A percentile compares a stretch with the other conserved stretches of the same genome.
Evolutionary conservation across 139 green algal species (phyloP).

Genomic region (Chlamydomonas sphaeroides): DNA sequence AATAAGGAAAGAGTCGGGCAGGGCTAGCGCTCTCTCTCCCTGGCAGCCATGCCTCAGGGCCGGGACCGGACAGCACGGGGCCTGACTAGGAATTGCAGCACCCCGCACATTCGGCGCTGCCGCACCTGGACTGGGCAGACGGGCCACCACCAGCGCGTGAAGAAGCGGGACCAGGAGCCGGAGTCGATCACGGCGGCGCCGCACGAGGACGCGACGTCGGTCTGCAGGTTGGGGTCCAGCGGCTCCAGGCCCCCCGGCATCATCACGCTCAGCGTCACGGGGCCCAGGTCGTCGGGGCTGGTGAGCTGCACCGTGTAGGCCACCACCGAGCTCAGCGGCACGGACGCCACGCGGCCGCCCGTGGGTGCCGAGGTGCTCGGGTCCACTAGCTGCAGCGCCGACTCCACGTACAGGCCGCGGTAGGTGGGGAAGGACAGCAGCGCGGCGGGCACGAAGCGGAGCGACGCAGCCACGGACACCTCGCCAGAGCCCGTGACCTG

Average conservation of each 20-base stretch:
- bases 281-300: conserved; percentile 61
- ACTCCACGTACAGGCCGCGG: conserved; percentile 68
- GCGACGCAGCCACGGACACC: conserved; percentile 53
- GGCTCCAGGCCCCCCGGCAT: conserved; percentile 74
- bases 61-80: too few species aligned
- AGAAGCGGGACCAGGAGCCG: background rate
- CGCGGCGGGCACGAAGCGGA: conserved; percentile 62
- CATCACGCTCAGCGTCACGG: conserved; percentile 58
- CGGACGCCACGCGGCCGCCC: conserved; percentile 41
- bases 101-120: too few species aligned
- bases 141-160: conserved; percentile 44
- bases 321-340: conserved; percentile 57
- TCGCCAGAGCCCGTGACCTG: conserved; percentile 45
- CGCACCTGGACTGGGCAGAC: conserved; percentile 15
- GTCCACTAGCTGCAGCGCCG: conserved; percentile 48
- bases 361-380: conserved; percentile 15
- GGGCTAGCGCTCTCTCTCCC: background rate
- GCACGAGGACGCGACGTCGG: background rate
- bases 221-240: conserved; percentile 59
- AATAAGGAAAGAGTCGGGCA: background rate
- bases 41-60: too few species aligned
- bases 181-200: background rate
- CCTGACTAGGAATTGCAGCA: too few species aligned
- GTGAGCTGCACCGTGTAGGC: conserved; percentile 66
- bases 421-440: conserved; percentile 67